Conservation (phyloP, 1,139 yeast genomes). For the Scheffersomyces illinoinensis region DNA sequence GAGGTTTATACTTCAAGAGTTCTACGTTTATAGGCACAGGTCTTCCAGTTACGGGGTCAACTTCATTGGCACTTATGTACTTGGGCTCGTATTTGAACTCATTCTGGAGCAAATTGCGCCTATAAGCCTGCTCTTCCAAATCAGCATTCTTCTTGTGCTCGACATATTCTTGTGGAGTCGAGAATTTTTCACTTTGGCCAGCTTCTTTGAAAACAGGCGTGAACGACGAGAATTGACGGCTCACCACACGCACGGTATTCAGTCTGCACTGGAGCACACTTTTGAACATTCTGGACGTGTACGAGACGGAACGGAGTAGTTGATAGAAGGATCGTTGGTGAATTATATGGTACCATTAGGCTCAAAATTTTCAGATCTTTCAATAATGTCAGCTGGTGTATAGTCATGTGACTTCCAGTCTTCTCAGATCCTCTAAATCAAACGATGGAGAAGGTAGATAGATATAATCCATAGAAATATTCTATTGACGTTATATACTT, state of each 20-base stretch:
- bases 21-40: conserved; percentile 85
- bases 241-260: neutral
- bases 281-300: neutral
- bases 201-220: neutral
- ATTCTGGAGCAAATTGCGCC: conserved; percentile 27
- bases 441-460: neutral
- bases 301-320: neutral
- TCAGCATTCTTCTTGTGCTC: conserved; percentile 26
- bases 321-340: neutral
- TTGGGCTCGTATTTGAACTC: conserved; percentile 44
- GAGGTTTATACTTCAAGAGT: conserved; percentile 79
- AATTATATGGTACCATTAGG: neutral
- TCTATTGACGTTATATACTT: neutral
- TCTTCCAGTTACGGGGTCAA: conserved; percentile 30
- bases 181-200: conserved; percentile 15
- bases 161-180: conserved; percentile 34
- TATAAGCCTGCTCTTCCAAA: conserved; percentile 31
- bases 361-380: neutral
- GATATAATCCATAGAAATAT: too few species aligned
- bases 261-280: neutral
- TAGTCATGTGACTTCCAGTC: neutral
- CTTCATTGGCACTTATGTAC: conserved; percentile 33
- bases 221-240: neutral
- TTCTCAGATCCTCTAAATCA: too few species aligned
- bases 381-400: neutral